phyloP scores from a whole-genome alignment of 495 filamentous ascomycete species.

The Aspergillus affinis region DNA sequence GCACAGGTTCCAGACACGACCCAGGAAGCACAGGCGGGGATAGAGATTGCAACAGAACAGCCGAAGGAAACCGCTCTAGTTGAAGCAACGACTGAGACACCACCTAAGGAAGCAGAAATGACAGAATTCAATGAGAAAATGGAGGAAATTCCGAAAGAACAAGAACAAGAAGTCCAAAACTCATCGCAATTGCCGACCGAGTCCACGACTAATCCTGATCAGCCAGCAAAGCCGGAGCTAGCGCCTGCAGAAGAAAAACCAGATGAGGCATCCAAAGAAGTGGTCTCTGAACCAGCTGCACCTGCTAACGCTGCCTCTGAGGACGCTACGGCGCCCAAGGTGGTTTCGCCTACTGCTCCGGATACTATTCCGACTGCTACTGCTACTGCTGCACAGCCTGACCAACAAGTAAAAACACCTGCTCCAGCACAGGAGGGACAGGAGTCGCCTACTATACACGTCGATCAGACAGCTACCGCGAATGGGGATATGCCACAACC shows the following conservation, averaged over 20 bases:
- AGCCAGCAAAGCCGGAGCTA: conserved; percentile 3
- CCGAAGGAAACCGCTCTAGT: neutral
- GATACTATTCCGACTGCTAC: neutral
- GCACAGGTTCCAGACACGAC: conserved; percentile 36
- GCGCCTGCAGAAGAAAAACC: conserved; percentile 7
- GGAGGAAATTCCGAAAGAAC: conserved; percentile 6
- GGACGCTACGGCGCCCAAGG: conserved; percentile 2
- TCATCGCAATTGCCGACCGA: conserved; percentile 1
- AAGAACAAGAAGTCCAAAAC: conserved; percentile 1
- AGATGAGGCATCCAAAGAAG: conserved; percentile 3
- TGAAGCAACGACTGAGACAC: conserved; percentile 5
- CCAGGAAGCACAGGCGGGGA: neutral
- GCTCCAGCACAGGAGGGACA: conserved; percentile 23
- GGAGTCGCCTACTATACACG: conserved; percentile 13
- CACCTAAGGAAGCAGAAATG: conserved; percentile 1
- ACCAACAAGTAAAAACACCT: conserved; percentile 5
- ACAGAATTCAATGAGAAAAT: neutral
- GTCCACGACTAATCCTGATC: neutral
- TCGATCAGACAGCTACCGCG: conserved; percentile 16
- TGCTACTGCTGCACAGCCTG: conserved; percentile 4
- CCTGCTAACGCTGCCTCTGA: conserved; percentile 8
- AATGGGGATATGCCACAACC: conserved; percentile 19
- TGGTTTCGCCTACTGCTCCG: conserved; percentile 6
- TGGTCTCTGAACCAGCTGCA: conserved; percentile 5
- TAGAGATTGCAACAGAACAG: neutral